These are phyloP conservation scores for Parathielavia hyrcaniae DNA, from an alignment of 495 filamentous ascomycete species.

Conservation along the genomic window DNA sequence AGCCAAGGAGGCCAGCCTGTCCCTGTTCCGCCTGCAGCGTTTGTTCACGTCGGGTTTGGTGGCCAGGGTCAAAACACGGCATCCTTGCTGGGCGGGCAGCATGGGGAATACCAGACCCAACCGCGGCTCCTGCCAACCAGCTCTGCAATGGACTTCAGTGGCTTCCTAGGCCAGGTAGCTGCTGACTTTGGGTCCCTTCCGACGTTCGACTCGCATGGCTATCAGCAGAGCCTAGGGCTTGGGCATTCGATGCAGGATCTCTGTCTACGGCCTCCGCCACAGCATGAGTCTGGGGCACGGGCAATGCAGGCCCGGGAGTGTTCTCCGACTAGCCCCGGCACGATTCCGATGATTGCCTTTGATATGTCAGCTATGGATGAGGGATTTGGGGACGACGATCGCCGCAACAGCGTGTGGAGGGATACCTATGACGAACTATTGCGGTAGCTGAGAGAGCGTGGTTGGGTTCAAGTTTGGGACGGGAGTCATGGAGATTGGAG, in stretches of 20 bases:
- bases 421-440: too few relatives aligned
- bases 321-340: not conserved
- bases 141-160: slow-evolving; percentile 1
- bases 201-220: not conserved
- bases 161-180: not conserved
- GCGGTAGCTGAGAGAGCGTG: too few relatives aligned
- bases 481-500: too few relatives aligned
- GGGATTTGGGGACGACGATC: not conserved
- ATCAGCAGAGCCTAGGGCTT: not conserved
- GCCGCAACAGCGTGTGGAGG: not conserved
- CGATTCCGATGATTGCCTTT: not conserved
- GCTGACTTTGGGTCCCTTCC: not conserved
- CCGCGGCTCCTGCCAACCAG: slow-evolving; percentile 2
- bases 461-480: too few relatives aligned
- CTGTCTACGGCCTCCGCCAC: not conserved
- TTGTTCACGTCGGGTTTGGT: not conserved
- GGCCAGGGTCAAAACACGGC: not conserved
- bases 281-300: not conserved
- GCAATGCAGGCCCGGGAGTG: not conserved
- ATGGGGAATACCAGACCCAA: not conserved
- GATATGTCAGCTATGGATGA: not conserved
- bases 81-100: not conserved
- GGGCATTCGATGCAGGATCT: not conserved
- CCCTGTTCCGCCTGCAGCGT: not conserved
- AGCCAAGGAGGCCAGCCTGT: not conserved